Percentiles rank a stretch among this genome's conserved stretches.
These are phyloP conservation scores for Aspergillus sp. DNA, from an alignment of 2,329 filamentous ascomycete species.

Conservation along the genomic window DNA sequence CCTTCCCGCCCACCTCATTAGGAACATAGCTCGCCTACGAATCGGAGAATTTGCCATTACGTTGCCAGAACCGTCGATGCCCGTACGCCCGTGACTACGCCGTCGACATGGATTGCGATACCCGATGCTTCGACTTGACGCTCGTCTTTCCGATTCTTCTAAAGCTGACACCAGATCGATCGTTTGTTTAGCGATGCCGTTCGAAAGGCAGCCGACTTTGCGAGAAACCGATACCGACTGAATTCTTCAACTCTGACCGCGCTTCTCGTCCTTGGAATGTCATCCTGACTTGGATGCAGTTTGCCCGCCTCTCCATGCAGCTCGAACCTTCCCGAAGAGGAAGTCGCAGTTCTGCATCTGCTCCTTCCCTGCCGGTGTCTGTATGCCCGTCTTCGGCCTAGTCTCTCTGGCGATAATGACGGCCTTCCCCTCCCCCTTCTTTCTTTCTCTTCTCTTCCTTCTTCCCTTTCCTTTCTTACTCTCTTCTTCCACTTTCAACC, in stretches of 20 bases:
- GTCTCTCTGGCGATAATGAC: not conserved
- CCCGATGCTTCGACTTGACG: not conserved
- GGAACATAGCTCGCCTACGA: slow-evolving; percentile 3
- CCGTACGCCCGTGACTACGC: not conserved
- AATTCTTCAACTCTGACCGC: not conserved
- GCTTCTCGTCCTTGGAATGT: too few relatives aligned
- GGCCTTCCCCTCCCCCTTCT: not conserved
- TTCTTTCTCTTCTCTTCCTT: not conserved
- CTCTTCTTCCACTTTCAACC: too few relatives aligned
- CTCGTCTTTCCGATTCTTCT: not conserved
- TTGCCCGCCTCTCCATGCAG: not conserved
- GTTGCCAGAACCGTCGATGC: not conserved
- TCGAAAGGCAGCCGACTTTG: not conserved
- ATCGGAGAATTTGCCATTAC: slow-evolving; percentile 3
- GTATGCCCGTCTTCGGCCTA: not conserved
- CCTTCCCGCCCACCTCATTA: not conserved
- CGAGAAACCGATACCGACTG: not conserved
- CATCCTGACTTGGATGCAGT: not conserved
- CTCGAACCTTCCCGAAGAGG: not conserved
- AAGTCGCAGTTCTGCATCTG: not conserved
- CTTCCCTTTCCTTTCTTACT: not conserved
- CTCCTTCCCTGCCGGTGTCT: not conserved
- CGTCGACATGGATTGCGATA: not conserved
- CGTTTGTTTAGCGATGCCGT: too few relatives aligned
- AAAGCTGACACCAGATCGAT: too few relatives aligned